Evolutionary conservation across 306 rosid genomes (phyloP), one percentile per base, ranked within the genome.

Genomic region (Cajanus cajan): DNA sequence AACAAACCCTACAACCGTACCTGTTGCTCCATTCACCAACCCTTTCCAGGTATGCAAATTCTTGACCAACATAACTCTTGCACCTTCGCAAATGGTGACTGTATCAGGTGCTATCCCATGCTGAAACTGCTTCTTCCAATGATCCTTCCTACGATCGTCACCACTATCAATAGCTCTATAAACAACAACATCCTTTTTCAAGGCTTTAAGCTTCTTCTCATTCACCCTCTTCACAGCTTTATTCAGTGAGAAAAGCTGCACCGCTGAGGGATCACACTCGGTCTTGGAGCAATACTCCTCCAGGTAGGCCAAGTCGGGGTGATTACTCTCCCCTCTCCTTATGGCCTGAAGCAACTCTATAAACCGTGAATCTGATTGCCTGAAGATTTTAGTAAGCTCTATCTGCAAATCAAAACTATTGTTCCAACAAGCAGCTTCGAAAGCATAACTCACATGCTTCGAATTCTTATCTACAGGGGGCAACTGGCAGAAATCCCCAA

Each of bases 401-500:
- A 76, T 64, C 75, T 86, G 89, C 31, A 81, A 22, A 59, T 79
- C 71, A 59, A 90, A 90, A 76, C 89, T 86, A n/a, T 64, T 66
- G 67, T 65, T 21, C 92, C 94, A 90, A 78, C 90, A 81, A 44
- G 51, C 80, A 10, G 90, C 90, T 71, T 90, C 92, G 58, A 90
- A 90, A 8, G 94, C 90, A 74, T 73, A 88, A 12, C 52, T 72
- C 45, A 83, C 87, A 2, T 19, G 65, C 34, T 3, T 2, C 0
- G 72, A 8, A 12, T 54, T 54, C 61, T 50, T 2, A 18, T 1
- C 4, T 7, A 47, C 8, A 19, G 92, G 88, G 2, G 94, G 83
- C 69, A 90, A 63, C 89, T 90, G 94, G 45, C 85, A 90, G 86
- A 90, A 90, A 81, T 90, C 94, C 41, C 94, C 90, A 77, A 75